Conservation (phyloP, 371 early-diverging fungal species). For the Amoeboaphelidium protococcarum region DNA sequence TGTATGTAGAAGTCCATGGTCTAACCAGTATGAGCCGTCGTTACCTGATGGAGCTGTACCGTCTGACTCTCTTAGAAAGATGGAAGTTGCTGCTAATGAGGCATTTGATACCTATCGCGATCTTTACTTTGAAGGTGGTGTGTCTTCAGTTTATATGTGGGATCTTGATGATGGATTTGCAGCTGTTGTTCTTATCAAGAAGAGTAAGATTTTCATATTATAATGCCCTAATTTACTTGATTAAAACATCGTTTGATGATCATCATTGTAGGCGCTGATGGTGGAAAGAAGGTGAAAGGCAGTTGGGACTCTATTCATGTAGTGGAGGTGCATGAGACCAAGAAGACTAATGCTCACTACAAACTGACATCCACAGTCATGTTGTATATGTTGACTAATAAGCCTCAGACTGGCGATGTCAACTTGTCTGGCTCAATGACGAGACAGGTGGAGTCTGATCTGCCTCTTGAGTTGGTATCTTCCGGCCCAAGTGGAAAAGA, state of each 20-base stretch:
- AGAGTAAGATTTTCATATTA: conserved; percentile 27
- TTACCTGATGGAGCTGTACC: conserved; percentile 51
- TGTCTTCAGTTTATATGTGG: conserved; percentile 87
- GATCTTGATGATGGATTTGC: conserved; percentile 75
- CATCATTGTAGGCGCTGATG: conserved; percentile 22
- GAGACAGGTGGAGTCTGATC: conserved; percentile 31
- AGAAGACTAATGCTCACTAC: conserved; percentile 57
- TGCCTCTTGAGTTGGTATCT: no score
- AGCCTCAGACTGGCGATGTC: conserved; percentile 36
- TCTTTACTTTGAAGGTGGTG: conserved; percentile 83
- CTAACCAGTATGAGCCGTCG: conserved; percentile 73
- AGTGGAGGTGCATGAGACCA: conserved; percentile 59
- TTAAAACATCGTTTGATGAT: no score
- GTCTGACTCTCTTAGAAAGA: conserved; percentile 44
- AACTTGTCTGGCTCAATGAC: conserved; percentile 79
- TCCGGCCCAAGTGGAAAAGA: no score
- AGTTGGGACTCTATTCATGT: conserved; percentile 98
- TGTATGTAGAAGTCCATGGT: conserved; percentile 64
- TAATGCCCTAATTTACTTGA: no score
- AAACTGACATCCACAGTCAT: conserved; percentile 82
- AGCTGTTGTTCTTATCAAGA: conserved; percentile 80
- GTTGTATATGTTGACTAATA: conserved; percentile 54
- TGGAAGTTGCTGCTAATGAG: conserved; percentile 75
- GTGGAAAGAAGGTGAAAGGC: conserved; percentile 39
- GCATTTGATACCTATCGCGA: conserved; percentile 88